Evolutionary conservation across 176 grass and related monocot genomes (phyloP), one percentile per base, ranked within the genome.

Genomic region (Juncus effusus): DNA sequence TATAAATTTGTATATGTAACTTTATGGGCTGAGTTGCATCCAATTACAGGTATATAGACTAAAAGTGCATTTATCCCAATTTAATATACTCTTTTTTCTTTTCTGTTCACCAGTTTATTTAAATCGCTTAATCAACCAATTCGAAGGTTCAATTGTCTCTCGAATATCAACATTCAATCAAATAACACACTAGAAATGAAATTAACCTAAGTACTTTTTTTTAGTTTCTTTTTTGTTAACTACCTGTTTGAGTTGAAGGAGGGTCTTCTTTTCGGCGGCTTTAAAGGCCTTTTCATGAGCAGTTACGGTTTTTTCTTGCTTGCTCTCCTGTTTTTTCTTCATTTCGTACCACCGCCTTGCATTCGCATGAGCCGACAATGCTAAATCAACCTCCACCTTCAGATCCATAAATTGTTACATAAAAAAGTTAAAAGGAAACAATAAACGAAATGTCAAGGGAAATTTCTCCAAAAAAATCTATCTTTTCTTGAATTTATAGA

Each of bases 331-430:
- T 73, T 88, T 91, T 81, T 97, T 92, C 82, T 97, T 97, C 68
- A 84, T 76, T 79, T 97, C 93, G 54, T 97, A 97, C 88, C 88
- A 97, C 16, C 80, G 77, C 42, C 93, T 75, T 60, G 93, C 93
- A 89, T 97, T 97, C 74, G 93, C 93, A 89, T 97, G 88, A 65
- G 93, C 93, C 55, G 93, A 89, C 77, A 97, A 82, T n/a, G 93
- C 84, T 81, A 97, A 72, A 78, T 97, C 88, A 67, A 97, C 88
- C 78, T 97, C 93, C 13, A 97, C 93, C 93, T 97, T 47, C 44
- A 47, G 9, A 47, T 6, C 44, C 44, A 47, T 6, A 47, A 28
- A 28, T 28, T 28, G 19, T 28, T 28, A 28, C 19, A 28, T 56
- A 37, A 59, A 75, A 13, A 75, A 65, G 58, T 6, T 3, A 71